Percentiles rank a stretch among this genome's conserved stretches.
Evolutionary conservation across 371 early-diverging fungal genomes (phyloP).

Genomic region (Circinella minor): DNA sequence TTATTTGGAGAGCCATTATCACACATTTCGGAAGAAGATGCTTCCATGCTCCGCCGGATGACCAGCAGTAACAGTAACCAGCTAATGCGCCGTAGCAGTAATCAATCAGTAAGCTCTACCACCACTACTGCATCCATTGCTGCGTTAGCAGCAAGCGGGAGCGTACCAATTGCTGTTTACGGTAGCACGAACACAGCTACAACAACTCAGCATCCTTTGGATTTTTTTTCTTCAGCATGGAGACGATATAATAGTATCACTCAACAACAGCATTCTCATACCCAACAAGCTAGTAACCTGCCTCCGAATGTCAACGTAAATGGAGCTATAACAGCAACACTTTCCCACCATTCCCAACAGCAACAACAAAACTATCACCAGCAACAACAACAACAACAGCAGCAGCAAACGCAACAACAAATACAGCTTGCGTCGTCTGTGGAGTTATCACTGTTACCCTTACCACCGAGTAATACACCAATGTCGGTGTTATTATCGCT

Average conservation of each 20-base stretch:
- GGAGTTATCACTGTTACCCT: slow-evolving; percentile 36
- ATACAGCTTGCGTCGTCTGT: slow-evolving; percentile 20
- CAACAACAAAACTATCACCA: background rate
- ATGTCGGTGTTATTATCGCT: slow-evolving; percentile 26
- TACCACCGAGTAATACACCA: slow-evolving; percentile 34
- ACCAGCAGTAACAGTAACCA: slow-evolving; percentile 15
- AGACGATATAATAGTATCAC: slow-evolving; percentile 3
- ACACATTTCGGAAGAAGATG: slow-evolving; percentile 51
- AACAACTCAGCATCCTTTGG: slow-evolving; percentile 7
- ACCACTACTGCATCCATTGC: slow-evolving; percentile 15
- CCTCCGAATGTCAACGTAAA: background rate
- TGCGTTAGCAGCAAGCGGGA: slow-evolving; percentile 19
- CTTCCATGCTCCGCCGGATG: slow-evolving; percentile 38
- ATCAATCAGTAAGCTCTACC: slow-evolving; percentile 16
- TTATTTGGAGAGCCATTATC: slow-evolving; percentile 51
- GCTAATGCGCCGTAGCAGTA: slow-evolving; percentile 19
- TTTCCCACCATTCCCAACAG: background rate
- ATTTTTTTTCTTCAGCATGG: slow-evolving; percentile 5
- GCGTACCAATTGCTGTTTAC: slow-evolving; percentile 18
- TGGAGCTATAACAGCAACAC: background rate
- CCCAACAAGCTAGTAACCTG: background rate
- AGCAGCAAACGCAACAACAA: slow-evolving; percentile 11
- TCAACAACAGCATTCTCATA: slow-evolving; percentile 1
- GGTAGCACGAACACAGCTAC: slow-evolving; percentile 15
- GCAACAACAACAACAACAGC: background rate